phyloP scores from a whole-genome alignment of 2,329 filamentous ascomycete species.

The Leptographium lundbergii region DNA sequence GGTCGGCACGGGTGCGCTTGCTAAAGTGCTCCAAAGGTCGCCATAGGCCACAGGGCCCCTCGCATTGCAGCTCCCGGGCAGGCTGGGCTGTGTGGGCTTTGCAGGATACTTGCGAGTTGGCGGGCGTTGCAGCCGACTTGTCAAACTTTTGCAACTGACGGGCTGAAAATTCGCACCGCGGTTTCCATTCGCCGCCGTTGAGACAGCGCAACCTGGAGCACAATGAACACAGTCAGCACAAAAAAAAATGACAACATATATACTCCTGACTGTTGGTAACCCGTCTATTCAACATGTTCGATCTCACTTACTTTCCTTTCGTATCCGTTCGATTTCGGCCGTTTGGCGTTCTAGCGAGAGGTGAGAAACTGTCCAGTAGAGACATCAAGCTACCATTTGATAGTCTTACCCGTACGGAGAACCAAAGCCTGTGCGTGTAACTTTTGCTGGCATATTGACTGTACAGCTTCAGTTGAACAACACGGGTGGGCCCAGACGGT shows the following conservation, averaged over 20 bases:
- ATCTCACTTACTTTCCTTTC: background rate
- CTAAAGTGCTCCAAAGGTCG: slow-evolving; percentile 20
- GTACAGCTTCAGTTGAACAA: too few species aligned
- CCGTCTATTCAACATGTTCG: too few species aligned
- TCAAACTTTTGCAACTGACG: slow-evolving; percentile 17
- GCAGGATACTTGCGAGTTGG: slow-evolving; percentile 18
- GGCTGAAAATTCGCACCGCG: slow-evolving; percentile 17
- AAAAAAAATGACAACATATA: background rate
- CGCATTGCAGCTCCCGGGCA: slow-evolving; percentile 12
- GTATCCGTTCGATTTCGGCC: background rate
- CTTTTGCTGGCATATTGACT: too few species aligned
- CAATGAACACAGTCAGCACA: background rate
- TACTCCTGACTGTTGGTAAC: too few species aligned
- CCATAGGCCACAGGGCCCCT: slow-evolving; percentile 20
- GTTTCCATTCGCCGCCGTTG: slow-evolving; percentile 18
- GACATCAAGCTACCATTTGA: background rate
- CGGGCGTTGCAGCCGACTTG: slow-evolving; percentile 10
- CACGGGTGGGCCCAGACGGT: too few species aligned
- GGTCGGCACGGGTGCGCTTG: slow-evolving; percentile 18
- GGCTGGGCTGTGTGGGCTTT: slow-evolving; percentile 14
- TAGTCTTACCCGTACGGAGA: too few species aligned
- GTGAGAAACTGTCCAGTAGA: background rate
- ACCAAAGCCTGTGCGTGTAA: too few species aligned
- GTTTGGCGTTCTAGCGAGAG: background rate
- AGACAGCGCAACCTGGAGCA: slow-evolving; percentile 18